phyloP scores from a whole-genome alignment of 2,329 filamentous ascomycete genomes.

The Ophiosphaerella korrae region DNA sequence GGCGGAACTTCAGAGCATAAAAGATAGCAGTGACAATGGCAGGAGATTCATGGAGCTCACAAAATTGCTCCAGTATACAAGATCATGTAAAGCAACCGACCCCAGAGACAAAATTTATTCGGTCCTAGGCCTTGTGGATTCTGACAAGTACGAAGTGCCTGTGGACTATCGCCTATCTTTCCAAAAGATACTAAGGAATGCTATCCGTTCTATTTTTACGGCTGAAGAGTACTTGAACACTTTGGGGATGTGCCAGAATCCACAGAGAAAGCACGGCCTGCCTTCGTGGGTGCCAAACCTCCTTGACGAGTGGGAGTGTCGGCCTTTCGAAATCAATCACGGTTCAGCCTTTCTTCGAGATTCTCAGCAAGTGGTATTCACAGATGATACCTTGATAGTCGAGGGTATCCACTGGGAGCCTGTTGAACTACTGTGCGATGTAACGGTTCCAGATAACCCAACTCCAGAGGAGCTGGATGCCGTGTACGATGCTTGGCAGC shows the following conservation, averaged over 20 bases:
- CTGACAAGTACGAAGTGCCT: not conserved
- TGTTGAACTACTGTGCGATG: no score
- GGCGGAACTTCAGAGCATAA: not conserved
- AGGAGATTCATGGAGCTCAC: not conserved
- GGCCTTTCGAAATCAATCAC: not conserved
- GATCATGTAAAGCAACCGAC: slow-evolving; percentile 4
- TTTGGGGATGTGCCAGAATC: slow-evolving; percentile 1
- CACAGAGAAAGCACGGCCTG: not conserved
- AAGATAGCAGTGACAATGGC: not conserved
- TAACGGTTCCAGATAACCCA: no score
- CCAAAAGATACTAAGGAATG: not conserved
- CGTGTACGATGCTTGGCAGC: no score
- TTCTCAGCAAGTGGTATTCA: no score
- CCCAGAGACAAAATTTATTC: slow-evolving; percentile 1
- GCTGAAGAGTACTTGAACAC: not conserved
- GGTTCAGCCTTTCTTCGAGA: no score
- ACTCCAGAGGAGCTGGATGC: no score
- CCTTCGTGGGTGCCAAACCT: slow-evolving; percentile 2
- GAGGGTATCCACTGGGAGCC: no score
- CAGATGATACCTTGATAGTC: no score
- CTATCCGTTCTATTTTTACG: not conserved
- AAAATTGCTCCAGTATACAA: not conserved
- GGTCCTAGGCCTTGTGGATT: not conserved
- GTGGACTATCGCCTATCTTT: slow-evolving; percentile 2
- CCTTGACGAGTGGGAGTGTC: not conserved